Conservation (phyloP, 805 yeast genomes). For the Ogataea glucozyma region DNA sequence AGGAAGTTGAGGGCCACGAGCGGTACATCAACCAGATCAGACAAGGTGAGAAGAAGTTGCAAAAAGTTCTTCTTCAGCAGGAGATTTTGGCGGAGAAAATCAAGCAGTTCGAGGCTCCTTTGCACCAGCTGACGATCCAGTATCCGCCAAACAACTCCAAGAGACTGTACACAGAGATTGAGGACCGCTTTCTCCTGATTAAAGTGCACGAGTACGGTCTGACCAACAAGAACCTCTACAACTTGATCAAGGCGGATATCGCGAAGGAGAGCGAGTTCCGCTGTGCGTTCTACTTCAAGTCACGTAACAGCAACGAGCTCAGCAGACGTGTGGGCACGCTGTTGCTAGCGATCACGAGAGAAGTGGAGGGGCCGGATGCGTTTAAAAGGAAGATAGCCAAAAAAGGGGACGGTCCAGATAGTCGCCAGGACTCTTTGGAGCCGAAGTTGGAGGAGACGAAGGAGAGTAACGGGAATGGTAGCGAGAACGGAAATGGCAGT, state of each 20-base stretch:
- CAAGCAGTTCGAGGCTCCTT: conserved; percentile 54
- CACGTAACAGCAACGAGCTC: conserved; percentile 71
- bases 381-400: conserved; percentile 46
- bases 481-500: background rate
- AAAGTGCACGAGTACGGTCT: conserved; percentile 68
- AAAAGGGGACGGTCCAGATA: conserved; percentile 20
- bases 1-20: conserved; percentile 67
- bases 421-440: conserved; percentile 38
- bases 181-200: conserved; percentile 65
- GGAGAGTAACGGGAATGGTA: background rate
- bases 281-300: conserved; percentile 72
- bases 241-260: conserved; percentile 66
- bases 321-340: conserved; percentile 70
- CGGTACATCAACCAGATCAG: conserved; percentile 73
- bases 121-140: conserved; percentile 61
- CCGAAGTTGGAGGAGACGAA: conserved; percentile 18
- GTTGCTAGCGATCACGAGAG: conserved; percentile 66
- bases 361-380: conserved; percentile 61
- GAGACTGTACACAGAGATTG: conserved; percentile 64
- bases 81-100: conserved; percentile 54
- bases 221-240: conserved; percentile 57
- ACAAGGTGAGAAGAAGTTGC: conserved; percentile 66
- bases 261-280: conserved; percentile 57
- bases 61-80: conserved; percentile 55
- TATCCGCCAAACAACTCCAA: conserved; percentile 86